These are phyloP conservation scores for Echium plantagineum DNA, from an alignment of 257 asterid genomes.

Conservation along the genomic window DNA sequence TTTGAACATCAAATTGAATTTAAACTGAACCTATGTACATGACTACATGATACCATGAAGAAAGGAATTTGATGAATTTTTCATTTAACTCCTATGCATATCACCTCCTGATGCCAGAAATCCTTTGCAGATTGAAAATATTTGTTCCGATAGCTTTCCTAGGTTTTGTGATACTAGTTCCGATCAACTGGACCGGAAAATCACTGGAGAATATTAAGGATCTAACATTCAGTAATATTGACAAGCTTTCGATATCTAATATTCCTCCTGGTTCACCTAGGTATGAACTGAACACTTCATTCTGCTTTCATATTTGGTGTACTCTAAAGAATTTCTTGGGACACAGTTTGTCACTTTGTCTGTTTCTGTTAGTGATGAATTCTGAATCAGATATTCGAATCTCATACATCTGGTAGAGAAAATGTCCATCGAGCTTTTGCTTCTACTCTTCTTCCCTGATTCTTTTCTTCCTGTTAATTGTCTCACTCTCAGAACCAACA, in stretches of 20 bases:
- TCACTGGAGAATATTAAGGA: slow-evolving; percentile 39
- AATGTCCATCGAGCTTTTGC: no score
- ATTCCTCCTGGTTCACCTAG: slow-evolving; percentile 67
- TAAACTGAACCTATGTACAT: background rate
- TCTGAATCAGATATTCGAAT: no score
- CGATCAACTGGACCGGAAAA: slow-evolving; percentile 78
- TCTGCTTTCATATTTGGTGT: no score
- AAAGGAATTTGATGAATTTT: background rate
- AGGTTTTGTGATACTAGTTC: slow-evolving; percentile 62
- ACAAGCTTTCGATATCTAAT: slow-evolving; percentile 85
- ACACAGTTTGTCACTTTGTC: background rate
- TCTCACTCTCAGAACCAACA: background rate
- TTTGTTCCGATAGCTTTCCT: slow-evolving; percentile 64
- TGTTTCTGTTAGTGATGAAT: no score
- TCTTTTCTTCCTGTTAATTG: no score
- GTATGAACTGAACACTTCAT: slow-evolving; percentile 22
- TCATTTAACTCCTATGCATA: slow-evolving; percentile 1
- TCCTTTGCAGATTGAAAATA: slow-evolving; percentile 59
- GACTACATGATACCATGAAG: no score
- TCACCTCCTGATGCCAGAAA: background rate
- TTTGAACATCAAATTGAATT: slow-evolving; percentile 1
- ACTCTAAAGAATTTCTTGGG: slow-evolving; percentile 7
- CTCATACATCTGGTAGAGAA: no score
- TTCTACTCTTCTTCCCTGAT: no score
- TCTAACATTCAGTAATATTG: slow-evolving; percentile 60